Conservation (phyloP, 768 basidiomycete species). For the Mycena rebaudengoi region DNA sequence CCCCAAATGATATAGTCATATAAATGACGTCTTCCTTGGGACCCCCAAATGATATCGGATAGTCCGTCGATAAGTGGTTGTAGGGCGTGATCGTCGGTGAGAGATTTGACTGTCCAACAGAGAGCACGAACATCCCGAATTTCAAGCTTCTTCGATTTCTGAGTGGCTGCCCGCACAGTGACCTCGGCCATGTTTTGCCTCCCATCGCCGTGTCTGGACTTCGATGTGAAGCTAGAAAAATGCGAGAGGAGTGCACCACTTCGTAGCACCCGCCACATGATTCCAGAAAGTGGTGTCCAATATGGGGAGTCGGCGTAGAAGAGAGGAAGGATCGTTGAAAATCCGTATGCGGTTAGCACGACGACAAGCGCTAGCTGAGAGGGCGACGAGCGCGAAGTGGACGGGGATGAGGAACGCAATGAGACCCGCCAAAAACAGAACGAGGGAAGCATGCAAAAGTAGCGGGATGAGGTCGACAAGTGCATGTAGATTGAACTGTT, state of each 20-base stretch:
- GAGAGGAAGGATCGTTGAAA: background rate
- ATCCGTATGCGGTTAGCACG: background rate
- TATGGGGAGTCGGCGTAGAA: background rate
- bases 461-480: background rate
- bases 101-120: background rate
- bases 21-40: background rate
- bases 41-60: background rate
- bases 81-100: background rate
- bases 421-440: constrained; percentile 5
- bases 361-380: background rate
- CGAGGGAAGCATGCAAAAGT: background rate
- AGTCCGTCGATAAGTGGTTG: background rate
- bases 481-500: background rate
- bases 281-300: constrained; percentile 8
- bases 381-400: background rate
- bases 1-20: background rate
- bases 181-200: background rate
- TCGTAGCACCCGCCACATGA: background rate
- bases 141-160: background rate
- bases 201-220: too few relatives aligned
- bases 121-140: background rate
- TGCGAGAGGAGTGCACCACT: too few relatives aligned
- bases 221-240: too few relatives aligned
- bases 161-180: background rate
- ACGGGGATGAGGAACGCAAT: constrained; percentile 1